A percentile compares a stretch with the other conserved stretches of the same genome.
Conservation (phyloP, 306 rosid species). For the Nissolia schottii region DNA sequence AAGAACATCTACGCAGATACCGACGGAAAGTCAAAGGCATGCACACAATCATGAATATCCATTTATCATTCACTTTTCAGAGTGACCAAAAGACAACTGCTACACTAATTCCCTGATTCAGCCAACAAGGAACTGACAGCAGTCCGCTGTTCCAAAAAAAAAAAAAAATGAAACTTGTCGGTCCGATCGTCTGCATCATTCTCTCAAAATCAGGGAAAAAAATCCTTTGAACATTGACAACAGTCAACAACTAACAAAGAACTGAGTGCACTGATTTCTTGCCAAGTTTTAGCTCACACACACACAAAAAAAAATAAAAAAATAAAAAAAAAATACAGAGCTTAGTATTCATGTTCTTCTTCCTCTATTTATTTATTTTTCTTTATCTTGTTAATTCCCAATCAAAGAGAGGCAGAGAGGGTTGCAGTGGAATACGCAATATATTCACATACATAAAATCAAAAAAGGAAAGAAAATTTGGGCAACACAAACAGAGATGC, state of each 20-base stretch:
- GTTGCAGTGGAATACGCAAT: neutral
- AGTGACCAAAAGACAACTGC: neutral
- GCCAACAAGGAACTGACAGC: neutral
- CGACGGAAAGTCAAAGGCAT: neutral
- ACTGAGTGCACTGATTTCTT: too few species aligned
- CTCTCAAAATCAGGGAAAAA: constrained; percentile 17
- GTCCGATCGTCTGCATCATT: too few species aligned
- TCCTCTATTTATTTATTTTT: too few species aligned
- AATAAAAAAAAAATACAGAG: neutral
- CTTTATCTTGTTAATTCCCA: neutral
- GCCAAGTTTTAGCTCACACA: too few species aligned
- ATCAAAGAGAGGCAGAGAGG: too few species aligned
- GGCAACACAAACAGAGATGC: too few species aligned
- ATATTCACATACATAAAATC: neutral
- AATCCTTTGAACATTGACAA: neutral
- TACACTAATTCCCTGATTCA: too few species aligned
- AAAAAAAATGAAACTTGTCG: too few species aligned
- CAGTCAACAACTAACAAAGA: neutral
- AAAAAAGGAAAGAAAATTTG: neutral
- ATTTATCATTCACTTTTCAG: neutral
- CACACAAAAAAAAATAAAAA: too few species aligned
- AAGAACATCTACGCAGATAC: neutral
- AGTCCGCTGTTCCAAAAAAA: neutral
- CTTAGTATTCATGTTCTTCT: neutral
- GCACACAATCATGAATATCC: neutral